Base-by-base conservation (phyloP, 306 rosid genomes). In the Casuarina equisetifolia region DNA sequence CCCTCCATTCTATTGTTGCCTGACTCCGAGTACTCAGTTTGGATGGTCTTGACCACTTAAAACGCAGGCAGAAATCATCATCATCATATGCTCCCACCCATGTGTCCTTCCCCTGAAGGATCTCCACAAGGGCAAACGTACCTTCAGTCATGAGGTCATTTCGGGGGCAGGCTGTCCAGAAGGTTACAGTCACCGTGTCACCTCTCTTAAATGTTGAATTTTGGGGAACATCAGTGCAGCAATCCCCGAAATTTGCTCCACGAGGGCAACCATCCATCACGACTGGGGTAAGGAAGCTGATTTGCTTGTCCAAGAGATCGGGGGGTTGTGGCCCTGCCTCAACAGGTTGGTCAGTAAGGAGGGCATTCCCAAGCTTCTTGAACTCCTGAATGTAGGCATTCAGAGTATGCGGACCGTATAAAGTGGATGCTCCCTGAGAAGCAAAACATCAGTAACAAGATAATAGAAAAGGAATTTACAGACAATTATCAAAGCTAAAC, bases 81-180 rank as follows among this genome's bases (percentile, higher is more conserved):
- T 92, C 98, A 17, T 92, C 98, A 55, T 90, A 94, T 52, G 91
- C 91, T 44, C 97, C 93, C 78, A 88, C 70, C 98, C 98, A 94
- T 43, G 64, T 76, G 38, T 86, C 88, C 72, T 88, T 83, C 48
- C 78, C 88, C 48, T 70, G 85, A 69, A 90, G 97, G 48, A 83
- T 61, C 70, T 94, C 98, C 80, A 94, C 97, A 25, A 94, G 88
- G 73, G 92, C 87, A 77, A 85, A 94, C 73, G 98, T 94, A 44
- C 97, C 97, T 83, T 94, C 98, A 17, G 95, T 94, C 98, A 92
- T 83, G 43, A 89, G 96, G 82, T 92, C 96, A 20, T 94, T 94
- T 0, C 98, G 90, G 69, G 97, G 98, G 74, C 98, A 94, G 15
- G 94, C 97, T 0, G 98, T 83, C 97, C 97, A 92, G 87, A 94